phyloP scores from a whole-genome alignment of 2,329 filamentous ascomycete genomes.

The Chalara sp. region DNA sequence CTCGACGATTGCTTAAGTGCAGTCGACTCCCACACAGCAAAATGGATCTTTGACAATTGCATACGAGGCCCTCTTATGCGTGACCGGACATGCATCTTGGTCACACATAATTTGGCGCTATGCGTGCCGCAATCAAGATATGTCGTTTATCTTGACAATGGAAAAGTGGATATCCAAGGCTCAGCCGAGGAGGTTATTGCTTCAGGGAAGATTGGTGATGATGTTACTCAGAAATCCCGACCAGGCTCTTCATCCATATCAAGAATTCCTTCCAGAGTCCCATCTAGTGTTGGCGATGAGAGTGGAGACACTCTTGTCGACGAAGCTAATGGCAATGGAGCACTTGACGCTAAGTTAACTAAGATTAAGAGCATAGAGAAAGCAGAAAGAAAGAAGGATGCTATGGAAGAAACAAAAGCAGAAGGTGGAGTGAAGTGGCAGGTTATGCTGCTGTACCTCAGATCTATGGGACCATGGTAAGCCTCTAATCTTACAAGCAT shows the following conservation, averaged over 20 bases:
- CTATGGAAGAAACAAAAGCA: constrained; percentile 70
- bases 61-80: constrained; percentile 85
- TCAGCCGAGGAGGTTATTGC: constrained; percentile 69
- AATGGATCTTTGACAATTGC: constrained; percentile 96
- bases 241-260: constrained; percentile 66
- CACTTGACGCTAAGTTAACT: constrained; percentile 32
- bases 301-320: constrained; percentile 45
- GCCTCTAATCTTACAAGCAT: constrained; percentile 2
- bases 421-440: constrained; percentile 81
- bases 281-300: constrained; percentile 67
- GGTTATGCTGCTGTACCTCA: constrained; percentile 80
- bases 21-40: constrained; percentile 93
- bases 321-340: constrained; percentile 37
- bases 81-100: constrained; percentile 83
- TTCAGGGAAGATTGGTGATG: constrained; percentile 84
- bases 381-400: constrained; percentile 34
- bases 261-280: constrained; percentile 67
- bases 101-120: constrained; percentile 91
- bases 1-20: constrained; percentile 94
- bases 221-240: constrained; percentile 63
- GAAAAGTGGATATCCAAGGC: constrained; percentile 72
- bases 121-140: constrained; percentile 75
- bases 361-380: constrained; percentile 26
- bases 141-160: constrained; percentile 83
- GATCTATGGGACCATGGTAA: constrained; percentile 82